Conservation (phyloP, 768 basidiomycete genomes). For the Russula sp. region DNA sequence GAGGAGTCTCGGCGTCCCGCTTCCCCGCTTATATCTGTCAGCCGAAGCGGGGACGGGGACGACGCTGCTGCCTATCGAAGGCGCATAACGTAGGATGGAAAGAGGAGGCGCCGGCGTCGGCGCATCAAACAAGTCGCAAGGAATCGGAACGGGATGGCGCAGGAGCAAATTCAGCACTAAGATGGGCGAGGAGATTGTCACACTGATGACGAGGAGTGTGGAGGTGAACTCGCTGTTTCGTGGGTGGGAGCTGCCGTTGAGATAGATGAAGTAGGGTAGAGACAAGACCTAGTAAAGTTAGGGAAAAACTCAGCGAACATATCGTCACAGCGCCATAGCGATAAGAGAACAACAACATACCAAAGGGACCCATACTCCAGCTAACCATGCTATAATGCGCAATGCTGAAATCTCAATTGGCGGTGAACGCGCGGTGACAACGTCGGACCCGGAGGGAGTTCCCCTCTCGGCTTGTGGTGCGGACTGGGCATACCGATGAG, state of each 20-base stretch:
- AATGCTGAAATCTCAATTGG: slow-evolving; percentile 49
- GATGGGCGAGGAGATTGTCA: slow-evolving; percentile 62
- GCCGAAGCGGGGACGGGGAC: slow-evolving; percentile 39
- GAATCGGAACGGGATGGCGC: slow-evolving; percentile 58
- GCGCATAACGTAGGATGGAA: slow-evolving; percentile 35
- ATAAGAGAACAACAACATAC: slow-evolving; percentile 35
- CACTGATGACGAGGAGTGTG: slow-evolving; percentile 51
- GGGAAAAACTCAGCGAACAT: too few relatives aligned
- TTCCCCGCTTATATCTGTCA: slow-evolving; percentile 57
- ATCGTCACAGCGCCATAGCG: not conserved
- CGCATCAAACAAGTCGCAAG: slow-evolving; percentile 54
- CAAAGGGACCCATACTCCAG: slow-evolving; percentile 61
- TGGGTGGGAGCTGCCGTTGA: slow-evolving; percentile 36
- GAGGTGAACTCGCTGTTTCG: slow-evolving; percentile 35
- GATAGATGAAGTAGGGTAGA: slow-evolving; percentile 49
- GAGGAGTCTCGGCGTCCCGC: slow-evolving; percentile 45
- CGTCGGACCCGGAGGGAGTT: slow-evolving; percentile 36
- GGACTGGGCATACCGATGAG: slow-evolving; percentile 46
- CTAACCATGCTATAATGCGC: slow-evolving; percentile 55
- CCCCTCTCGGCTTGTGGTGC: slow-evolving; percentile 47
- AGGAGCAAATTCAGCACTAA: slow-evolving; percentile 54
- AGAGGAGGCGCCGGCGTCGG: slow-evolving; percentile 36
- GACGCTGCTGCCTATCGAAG: slow-evolving; percentile 38
- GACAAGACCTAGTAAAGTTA: slow-evolving; percentile 54
- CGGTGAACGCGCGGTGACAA: slow-evolving; percentile 36